A percentile compares a stretch with the other conserved stretches of the same genome.
These are phyloP conservation scores for Phallus indusiatus DNA, from an alignment of 768 basidiomycete genomes.

Conservation along the genomic window DNA sequence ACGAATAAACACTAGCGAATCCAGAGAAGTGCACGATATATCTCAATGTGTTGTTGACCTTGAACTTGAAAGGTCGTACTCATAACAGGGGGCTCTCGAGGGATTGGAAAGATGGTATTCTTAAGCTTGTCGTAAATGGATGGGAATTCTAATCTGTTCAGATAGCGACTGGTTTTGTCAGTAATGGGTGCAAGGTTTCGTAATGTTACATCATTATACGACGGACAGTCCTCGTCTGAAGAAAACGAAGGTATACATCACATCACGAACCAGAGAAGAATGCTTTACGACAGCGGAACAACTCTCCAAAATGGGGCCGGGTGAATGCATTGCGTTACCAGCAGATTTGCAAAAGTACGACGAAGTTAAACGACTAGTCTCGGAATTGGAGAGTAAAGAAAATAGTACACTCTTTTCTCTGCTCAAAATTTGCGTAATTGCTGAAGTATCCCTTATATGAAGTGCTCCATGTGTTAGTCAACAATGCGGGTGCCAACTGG, in stretches of 20 bases:
- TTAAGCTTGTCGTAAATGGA: background rate
- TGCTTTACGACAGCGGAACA: slow-evolving; percentile 43
- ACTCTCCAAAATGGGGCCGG: slow-evolving; percentile 43
- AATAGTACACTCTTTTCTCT: slow-evolving; percentile 12
- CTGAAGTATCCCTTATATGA: background rate
- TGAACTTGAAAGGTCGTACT: slow-evolving; percentile 41
- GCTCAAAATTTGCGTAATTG: background rate
- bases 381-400: slow-evolving; percentile 43
- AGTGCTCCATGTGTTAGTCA: slow-evolving; percentile 48
- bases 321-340: slow-evolving; percentile 43
- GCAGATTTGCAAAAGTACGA: slow-evolving; percentile 45
- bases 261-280: slow-evolving; percentile 44
- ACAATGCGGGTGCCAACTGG: slow-evolving; percentile 59
- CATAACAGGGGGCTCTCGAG: slow-evolving; percentile 57
- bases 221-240: background rate
- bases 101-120: slow-evolving; percentile 56
- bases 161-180: slow-evolving; percentile 57
- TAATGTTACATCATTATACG: background rate
- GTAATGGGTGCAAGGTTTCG: slow-evolving; percentile 46
- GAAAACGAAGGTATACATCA: slow-evolving; percentile 44
- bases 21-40: background rate
- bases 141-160: slow-evolving; percentile 17
- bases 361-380: slow-evolving; percentile 43
- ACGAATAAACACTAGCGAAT: background rate
- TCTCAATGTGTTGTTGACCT: background rate